Base-by-base conservation (phyloP, 495 filamentous ascomycete species). In the Xylaria nigripes region DNA sequence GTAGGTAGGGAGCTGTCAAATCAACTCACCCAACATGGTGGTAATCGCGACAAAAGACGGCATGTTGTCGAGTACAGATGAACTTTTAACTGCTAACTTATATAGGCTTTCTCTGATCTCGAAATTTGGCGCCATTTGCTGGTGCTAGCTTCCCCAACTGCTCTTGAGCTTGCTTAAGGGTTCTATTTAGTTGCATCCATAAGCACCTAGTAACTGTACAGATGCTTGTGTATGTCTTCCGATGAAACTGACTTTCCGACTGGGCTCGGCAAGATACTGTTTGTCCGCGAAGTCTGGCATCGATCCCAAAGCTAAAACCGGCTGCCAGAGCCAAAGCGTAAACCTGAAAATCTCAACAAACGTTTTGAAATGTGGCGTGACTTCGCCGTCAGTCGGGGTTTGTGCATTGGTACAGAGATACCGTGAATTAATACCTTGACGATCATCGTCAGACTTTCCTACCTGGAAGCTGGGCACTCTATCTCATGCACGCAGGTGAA, bases 281-380 rank as follows among this genome's bases (percentile, higher is more conserved):
- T 36, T 36, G 32, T 36, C 4, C 15, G 8, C 10, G 32, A 36
- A 5, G 8, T 36, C 22, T 24, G 12, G 7, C 27, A 18, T 1
- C 22, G 18, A 32, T 16, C 16, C 50, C 6, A 36, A 22, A 45
- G 27, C 29, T 7, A 51, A 30, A 1, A 32, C 15, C n/a, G 30
- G 50, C 41, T 19, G 41, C 41, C 41, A 42, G 19, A 13, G 19
- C 16, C 7, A 19, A 47, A 47, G 24, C 10, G 23, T 18, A 21
- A 40, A 24, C 18, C 9, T 27, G 43, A 3, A 10, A 10, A 10
- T n/a, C n/a, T n/a, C n/a, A 30, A 30, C 4, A 34, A 34, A 16
- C 23, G 32, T 32, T 21, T 22, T 38, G 3, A 40, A 45, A 24
- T 19, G 44, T 54, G 51, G 51, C 34, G 51, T 54, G 51, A 48